Conservation (phyloP, 345 rosid genomes). For the Lenwebbia sp. region DNA sequence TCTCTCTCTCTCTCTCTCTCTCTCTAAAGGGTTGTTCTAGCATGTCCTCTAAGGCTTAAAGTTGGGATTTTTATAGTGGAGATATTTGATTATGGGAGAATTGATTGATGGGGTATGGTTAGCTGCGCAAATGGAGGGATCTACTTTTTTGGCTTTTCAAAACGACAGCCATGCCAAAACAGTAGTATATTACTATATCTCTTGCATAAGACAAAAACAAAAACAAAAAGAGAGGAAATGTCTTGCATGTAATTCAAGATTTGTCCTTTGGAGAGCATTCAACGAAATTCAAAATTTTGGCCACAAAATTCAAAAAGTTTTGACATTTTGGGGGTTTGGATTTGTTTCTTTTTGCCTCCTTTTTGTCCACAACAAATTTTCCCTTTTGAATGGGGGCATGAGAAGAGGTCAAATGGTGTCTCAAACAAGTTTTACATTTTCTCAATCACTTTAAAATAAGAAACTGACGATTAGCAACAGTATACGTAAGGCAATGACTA, state of each 20-base stretch:
- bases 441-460: not conserved
- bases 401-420: not conserved
- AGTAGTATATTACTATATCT: not conserved
- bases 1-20: not conserved
- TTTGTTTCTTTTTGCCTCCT: not conserved
- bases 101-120: not conserved
- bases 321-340: not conserved
- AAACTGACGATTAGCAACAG: not conserved
- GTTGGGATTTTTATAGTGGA: not conserved
- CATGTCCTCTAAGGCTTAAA: not conserved
- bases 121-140: not conserved
- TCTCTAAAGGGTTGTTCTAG: not conserved
- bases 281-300: not conserved
- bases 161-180: not conserved
- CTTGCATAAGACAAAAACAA: not conserved
- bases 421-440: not conserved
- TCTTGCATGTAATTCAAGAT: not conserved
- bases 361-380: not conserved
- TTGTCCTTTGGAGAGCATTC: not conserved
- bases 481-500: no score
- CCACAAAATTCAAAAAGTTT: not conserved
- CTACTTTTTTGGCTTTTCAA: not conserved
- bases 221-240: not conserved
- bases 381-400: not conserved
- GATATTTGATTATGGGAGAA: not conserved